Evolutionary conservation across 495 filamentous ascomycete species (phyloP).

Genomic region (Barbatosphaeria neglecta): DNA sequence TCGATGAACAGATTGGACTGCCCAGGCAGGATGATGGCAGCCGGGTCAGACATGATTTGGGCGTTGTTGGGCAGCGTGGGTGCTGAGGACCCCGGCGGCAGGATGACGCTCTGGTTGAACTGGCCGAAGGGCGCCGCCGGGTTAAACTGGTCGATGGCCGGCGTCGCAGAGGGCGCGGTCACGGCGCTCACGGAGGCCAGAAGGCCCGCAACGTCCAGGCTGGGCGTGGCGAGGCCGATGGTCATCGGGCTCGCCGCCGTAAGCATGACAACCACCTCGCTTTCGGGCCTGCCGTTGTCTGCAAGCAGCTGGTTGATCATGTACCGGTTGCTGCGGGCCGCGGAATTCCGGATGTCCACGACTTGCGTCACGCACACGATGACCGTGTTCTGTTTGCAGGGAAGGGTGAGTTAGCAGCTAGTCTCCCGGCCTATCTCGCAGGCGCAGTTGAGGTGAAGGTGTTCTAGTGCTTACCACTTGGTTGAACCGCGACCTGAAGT

Average conservation of each 20-base stretch:
- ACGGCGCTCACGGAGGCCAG: slow-evolving; percentile 4
- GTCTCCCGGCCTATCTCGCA: too few species aligned
- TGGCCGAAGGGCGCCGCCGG: slow-evolving; percentile 13
- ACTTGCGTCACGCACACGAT: slow-evolving; percentile 22
- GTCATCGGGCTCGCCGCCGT: slow-evolving; percentile 20
- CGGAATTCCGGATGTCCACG: slow-evolving; percentile 16
- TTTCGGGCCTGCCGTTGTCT: slow-evolving; percentile 22
- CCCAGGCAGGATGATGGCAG: slow-evolving; percentile 19
- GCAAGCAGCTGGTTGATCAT: slow-evolving; percentile 19
- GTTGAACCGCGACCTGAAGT: slow-evolving; percentile 18
- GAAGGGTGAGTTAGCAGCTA: too few species aligned
- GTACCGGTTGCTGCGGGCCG: slow-evolving; percentile 16
- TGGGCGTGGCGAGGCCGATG: slow-evolving; percentile 11
- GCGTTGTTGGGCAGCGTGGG: slow-evolving; percentile 10
- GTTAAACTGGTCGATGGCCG: slow-evolving; percentile 8
- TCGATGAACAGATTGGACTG: slow-evolving; percentile 17
- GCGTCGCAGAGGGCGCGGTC: slow-evolving; percentile 5
- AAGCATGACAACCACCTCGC: slow-evolving; percentile 20
- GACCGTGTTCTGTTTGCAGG: slow-evolving; percentile 18
- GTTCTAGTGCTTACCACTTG: slow-evolving; percentile 15
- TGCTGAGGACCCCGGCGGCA: slow-evolving; percentile 15
- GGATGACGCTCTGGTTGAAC: slow-evolving; percentile 15
- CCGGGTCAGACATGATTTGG: slow-evolving; percentile 21
- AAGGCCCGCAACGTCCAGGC: slow-evolving; percentile 8
- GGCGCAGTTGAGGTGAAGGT: neutral